Base-by-base conservation (phyloP, 768 basidiomycete species). In the Cystobasidium onofrii region DNA sequence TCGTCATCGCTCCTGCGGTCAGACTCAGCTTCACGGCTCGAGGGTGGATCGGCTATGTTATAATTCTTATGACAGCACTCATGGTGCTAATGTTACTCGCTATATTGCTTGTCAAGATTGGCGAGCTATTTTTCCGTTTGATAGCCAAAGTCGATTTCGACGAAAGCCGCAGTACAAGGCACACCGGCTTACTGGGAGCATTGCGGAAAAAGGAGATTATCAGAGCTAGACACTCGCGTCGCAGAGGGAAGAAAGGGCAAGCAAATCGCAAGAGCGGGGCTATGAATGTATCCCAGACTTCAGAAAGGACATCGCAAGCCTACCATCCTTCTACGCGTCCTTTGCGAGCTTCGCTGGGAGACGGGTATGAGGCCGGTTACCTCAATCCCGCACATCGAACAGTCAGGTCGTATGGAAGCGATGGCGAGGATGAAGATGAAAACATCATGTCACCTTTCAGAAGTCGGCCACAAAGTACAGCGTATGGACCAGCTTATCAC, bases 401-500 rank as follows among this genome's bases (percentile, higher is more conserved):
- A 20, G 44, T 7, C 54, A 60, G 41, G 60, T 34, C 25, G 2
- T 60, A 60, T 60, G 57, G 57, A 12, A 3, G 72, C 75, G 39
- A 78, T 89, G 91, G 52, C 88, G 89, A 89, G 77, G 90, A 90
- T 76, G 84, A 83, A 69, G 84, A 84, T 20, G 89, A 90, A 15
- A 89, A 84, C 76, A 96, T 97, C 79, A 95, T 97, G 91, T 89
- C 88, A 50, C 91, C 94, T n/a, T 95, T 92, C 91, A 88, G 89
- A 76, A 86, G 88, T 9, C 67, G 74, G 6, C 64, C 65, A 12
- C 43, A 73, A 63, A 46, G 63, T 46, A 7, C 64, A 60, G 76
- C 20, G 23, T 31, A 54, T 23, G 63, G 33, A 89, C 86, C 83
- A 86, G 86, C 0, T 83, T 85, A 7, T 67, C 79, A 25, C 69